Conservation (phyloP, 2,329 filamentous ascomycete genomes). For the Fusarium tuaranense region DNA sequence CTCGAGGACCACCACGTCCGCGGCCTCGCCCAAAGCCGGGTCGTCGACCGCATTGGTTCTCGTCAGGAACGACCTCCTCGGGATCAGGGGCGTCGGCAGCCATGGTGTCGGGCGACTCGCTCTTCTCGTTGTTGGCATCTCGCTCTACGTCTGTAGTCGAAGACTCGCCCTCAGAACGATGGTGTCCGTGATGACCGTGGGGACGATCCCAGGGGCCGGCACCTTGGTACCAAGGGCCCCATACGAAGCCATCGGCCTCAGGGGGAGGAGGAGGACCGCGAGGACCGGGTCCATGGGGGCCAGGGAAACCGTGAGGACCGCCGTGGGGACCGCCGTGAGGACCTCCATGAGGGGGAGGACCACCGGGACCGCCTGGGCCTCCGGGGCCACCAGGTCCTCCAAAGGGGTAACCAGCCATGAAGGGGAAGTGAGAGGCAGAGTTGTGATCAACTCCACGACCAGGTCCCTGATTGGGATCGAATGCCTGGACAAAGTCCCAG, state of each 20-base stretch:
- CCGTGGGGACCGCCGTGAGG: conserved; percentile 22
- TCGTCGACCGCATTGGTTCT: conserved; percentile 41
- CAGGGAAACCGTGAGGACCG: conserved; percentile 3
- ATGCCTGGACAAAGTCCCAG: conserved; percentile 52
- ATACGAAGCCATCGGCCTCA: conserved; percentile 41
- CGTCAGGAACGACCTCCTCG: conserved; percentile 49
- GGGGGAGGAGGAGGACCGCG: conserved; percentile 36
- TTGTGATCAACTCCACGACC: conserved; percentile 55
- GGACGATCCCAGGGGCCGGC: conserved; percentile 39
- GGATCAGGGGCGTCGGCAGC: conserved; percentile 47
- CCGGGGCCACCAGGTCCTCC: conserved; percentile 22
- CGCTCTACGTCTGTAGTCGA: conserved; percentile 38
- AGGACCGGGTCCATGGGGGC: conserved; percentile 21
- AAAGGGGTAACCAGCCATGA: conserved; percentile 52
- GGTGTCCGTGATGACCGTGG: conserved; percentile 37
- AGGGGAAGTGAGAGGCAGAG: conserved; percentile 39
- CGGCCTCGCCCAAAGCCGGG: conserved; percentile 39
- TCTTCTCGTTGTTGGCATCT: conserved; percentile 46
- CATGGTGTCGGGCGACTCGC: conserved; percentile 51
- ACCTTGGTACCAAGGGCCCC: conserved; percentile 42
- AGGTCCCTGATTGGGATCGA: conserved; percentile 46
- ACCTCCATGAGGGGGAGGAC: conserved; percentile 8
- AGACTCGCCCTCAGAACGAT: conserved; percentile 39
- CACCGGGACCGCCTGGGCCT: conserved; percentile 1
- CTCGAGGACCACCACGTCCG: conserved; percentile 36